These are phyloP conservation scores for Galium porrigens DNA, from an alignment of 305 asterid species.

Conservation along the genomic window DNA sequence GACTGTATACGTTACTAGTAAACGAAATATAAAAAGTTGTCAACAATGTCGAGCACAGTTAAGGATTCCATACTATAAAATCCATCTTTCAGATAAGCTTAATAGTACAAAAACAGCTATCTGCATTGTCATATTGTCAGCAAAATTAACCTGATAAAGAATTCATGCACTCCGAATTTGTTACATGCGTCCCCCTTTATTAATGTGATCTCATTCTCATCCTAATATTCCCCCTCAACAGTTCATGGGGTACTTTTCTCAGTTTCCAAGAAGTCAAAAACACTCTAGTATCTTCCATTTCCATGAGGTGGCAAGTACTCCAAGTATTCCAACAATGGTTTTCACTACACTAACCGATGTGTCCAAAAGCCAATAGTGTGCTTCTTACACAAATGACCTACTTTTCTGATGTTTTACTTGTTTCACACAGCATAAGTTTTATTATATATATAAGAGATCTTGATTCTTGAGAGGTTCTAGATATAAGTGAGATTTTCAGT, in stretches of 20 bases:
- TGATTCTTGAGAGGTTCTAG: neutral
- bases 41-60: neutral
- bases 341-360: neutral
- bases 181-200: neutral
- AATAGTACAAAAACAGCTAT: neutral
- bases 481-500: neutral
- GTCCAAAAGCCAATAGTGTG: neutral
- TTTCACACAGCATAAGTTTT: neutral
- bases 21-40: neutral
- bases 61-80: neutral
- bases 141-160: neutral
- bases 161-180: neutral
- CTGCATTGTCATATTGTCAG: neutral
- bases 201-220: neutral
- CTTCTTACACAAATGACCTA: neutral
- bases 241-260: neutral
- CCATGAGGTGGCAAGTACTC: neutral
- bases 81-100: slow-evolving; percentile 1
- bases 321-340: neutral
- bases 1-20: neutral
- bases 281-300: neutral
- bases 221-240: neutral
- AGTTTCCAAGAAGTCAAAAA: neutral
- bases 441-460: neutral
- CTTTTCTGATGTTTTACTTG: neutral